phyloP scores from a whole-genome alignment of 495 filamentous ascomycete genomes.

The Penicillium crystallinum region DNA sequence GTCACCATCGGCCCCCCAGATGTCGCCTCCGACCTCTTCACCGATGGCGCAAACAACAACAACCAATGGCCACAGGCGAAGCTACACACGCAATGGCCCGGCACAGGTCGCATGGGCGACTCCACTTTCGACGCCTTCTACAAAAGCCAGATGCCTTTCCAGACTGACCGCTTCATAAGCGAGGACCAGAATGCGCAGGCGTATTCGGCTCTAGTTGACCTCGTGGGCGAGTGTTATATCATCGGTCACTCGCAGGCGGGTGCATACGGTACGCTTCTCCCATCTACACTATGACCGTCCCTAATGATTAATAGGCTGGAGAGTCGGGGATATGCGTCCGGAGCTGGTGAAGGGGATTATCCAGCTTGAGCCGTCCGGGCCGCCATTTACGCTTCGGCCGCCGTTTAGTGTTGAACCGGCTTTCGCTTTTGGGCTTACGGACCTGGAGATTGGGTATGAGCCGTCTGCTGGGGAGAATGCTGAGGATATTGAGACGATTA shows the following conservation, averaged over 20 bases:
- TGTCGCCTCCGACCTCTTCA: slow-evolving; percentile 30
- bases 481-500: not conserved
- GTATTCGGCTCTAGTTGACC: slow-evolving; percentile 27
- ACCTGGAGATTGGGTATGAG: slow-evolving; percentile 22
- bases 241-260: slow-evolving; percentile 31
- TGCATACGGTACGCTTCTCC: slow-evolving; percentile 8
- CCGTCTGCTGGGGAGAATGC: slow-evolving; percentile 9
- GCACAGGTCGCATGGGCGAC: slow-evolving; percentile 43
- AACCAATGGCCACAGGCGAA: slow-evolving; percentile 40
- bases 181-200: slow-evolving; percentile 22
- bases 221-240: slow-evolving; percentile 23
- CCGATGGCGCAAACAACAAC: slow-evolving; percentile 27
- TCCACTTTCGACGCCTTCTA: slow-evolving; percentile 45
- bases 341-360: slow-evolving; percentile 24
- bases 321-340: slow-evolving; percentile 25
- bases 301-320: slow-evolving; percentile 12
- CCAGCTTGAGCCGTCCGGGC: slow-evolving; percentile 26
- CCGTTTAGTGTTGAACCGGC: slow-evolving; percentile 10
- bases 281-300: not conserved
- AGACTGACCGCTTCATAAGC: slow-evolving; percentile 12
- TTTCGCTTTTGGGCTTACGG: slow-evolving; percentile 27
- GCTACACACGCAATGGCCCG: slow-evolving; percentile 53
- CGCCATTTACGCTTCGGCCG: slow-evolving; percentile 15
- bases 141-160: slow-evolving; percentile 24
- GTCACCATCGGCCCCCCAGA: slow-evolving; percentile 16